Evolutionary conservation across 148 eudicot species (phyloP).

Genomic region (Chenopodium album): DNA sequence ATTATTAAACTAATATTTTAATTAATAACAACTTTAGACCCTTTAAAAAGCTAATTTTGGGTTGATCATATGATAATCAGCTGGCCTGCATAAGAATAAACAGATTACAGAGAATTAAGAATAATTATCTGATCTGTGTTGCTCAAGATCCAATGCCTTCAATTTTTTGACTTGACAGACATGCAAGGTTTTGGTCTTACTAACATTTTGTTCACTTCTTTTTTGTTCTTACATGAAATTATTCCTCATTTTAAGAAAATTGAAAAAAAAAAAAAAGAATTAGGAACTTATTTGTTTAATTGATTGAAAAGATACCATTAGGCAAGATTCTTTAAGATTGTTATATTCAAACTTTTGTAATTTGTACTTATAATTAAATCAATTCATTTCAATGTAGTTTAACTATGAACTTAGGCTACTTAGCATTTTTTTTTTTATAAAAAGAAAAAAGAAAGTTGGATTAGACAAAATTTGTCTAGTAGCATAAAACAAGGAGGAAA

Average conservation of each 20-base stretch:
- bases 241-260: not conserved
- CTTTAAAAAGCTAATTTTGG: constrained; percentile 9
- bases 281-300: not conserved
- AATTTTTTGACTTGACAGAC: constrained; percentile 26
- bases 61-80: constrained; percentile 17
- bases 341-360: not conserved
- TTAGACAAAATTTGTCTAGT: constrained; percentile 13
- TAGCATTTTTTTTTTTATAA: too few species aligned
- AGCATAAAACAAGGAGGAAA: constrained; percentile 27
- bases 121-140: not conserved
- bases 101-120: constrained; percentile 8
- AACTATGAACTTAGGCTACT: not conserved
- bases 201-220: constrained; percentile 11
- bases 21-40: constrained; percentile 11
- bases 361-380: too few species aligned
- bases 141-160: constrained; percentile 30
- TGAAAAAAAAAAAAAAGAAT: not conserved
- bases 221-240: constrained; percentile 11
- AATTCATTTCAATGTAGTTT: too few species aligned
- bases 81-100: constrained; percentile 14
- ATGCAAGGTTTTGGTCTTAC: constrained; percentile 18
- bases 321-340: constrained; percentile 11
- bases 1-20: not conserved
- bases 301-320: not conserved
- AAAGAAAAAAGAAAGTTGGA: not conserved